phyloP scores from a whole-genome alignment of 805 yeast species.

The Wilhelminamyces savonicus region DNA sequence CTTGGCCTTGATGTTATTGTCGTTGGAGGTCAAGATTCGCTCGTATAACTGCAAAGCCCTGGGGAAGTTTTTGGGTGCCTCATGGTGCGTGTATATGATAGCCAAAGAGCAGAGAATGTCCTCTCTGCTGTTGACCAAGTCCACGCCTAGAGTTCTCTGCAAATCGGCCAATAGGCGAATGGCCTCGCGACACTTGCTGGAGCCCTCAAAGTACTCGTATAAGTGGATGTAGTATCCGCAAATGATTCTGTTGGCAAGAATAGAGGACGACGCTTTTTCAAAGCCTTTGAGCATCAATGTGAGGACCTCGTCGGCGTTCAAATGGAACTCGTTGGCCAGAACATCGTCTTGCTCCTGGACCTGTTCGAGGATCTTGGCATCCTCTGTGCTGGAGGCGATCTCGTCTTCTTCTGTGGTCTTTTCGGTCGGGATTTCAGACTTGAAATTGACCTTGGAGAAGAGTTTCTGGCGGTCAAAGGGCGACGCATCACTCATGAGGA shows the following conservation, averaged over 20 bases:
- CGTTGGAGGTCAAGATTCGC: constrained; percentile 39
- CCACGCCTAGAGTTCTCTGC: constrained; percentile 40
- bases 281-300: constrained; percentile 47
- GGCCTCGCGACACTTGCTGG: constrained; percentile 55
- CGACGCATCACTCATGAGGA: constrained; percentile 60
- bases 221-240: constrained; percentile 53
- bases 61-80: constrained; percentile 82
- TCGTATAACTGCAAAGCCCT: constrained; percentile 72
- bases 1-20: constrained; percentile 50
- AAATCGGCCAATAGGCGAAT: constrained; percentile 47
- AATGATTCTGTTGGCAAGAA: constrained; percentile 62
- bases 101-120: constrained; percentile 66
- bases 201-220: constrained; percentile 59
- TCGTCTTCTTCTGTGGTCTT: constrained; percentile 4
- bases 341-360: constrained; percentile 15
- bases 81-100: constrained; percentile 71
- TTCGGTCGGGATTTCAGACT: not conserved
- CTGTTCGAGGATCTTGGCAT: constrained; percentile 10
- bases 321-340: constrained; percentile 5
- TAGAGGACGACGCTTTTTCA: constrained; percentile 30
- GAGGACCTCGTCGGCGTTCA: constrained; percentile 38
- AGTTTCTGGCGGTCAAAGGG: constrained; percentile 44
- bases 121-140: constrained; percentile 45
- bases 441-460: too few relatives aligned
- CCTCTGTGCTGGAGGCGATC: too few relatives aligned